Evolutionary conservation across 768 basidiomycete genomes (phyloP).

Genomic region (Mycena indigotica): DNA sequence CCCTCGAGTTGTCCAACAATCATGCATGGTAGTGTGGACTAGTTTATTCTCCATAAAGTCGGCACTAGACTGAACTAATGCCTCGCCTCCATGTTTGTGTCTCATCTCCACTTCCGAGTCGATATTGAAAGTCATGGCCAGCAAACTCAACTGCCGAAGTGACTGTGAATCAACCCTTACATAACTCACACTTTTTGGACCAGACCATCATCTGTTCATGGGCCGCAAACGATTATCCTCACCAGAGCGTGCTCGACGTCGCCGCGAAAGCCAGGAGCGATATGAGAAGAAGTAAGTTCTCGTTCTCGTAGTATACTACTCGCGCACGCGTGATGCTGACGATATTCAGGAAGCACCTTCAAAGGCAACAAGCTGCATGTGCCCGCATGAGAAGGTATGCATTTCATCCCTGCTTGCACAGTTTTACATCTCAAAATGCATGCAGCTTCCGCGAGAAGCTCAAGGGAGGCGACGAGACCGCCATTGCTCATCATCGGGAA

Average conservation of each 20-base stretch:
- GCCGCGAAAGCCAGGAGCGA: not conserved
- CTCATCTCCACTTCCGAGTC: too few relatives aligned
- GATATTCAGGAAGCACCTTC: not conserved
- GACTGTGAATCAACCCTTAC: not conserved
- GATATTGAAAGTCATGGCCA: too few relatives aligned
- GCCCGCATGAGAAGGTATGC: not conserved
- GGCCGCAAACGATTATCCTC: not conserved
- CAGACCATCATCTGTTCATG: not conserved
- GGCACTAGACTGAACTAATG: too few relatives aligned
- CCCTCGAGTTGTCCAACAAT: too few relatives aligned
- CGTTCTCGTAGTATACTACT: too few relatives aligned
- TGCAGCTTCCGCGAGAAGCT: not conserved
- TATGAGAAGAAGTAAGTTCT: not conserved
- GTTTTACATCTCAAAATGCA: too few relatives aligned
- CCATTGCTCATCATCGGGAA: not conserved
- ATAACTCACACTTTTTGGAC: not conserved
- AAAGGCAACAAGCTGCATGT: not conserved
- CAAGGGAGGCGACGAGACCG: not conserved
- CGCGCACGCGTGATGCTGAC: too few relatives aligned
- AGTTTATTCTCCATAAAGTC: too few relatives aligned
- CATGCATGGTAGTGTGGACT: too few relatives aligned
- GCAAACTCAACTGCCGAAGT: not conserved
- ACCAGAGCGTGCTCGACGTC: not conserved
- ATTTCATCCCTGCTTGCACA: too few relatives aligned
- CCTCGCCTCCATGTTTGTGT: too few relatives aligned